phyloP scores from a whole-genome alignment of 2,329 filamentous ascomycete species.

The Calonectria multiphialidica region DNA sequence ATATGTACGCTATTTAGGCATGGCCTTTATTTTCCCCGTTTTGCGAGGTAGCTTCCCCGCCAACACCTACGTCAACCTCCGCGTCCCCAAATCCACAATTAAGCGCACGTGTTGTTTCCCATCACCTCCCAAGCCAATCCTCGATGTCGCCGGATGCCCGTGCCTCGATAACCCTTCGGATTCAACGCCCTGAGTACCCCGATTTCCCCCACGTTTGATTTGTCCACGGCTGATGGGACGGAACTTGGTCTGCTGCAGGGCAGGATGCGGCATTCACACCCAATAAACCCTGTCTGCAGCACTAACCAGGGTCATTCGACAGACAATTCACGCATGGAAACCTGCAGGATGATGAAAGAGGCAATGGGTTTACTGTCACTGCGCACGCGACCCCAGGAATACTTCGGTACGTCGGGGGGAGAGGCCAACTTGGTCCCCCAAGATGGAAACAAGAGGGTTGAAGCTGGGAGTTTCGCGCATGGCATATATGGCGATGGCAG shows the following conservation, averaged over 20 bases:
- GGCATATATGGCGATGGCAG: neutral
- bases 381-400: slow-evolving; percentile 11
- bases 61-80: neutral
- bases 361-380: slow-evolving; percentile 22
- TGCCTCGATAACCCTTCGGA: neutral
- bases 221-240: neutral
- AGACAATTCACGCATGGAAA: slow-evolving; percentile 31
- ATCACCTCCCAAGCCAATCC: neutral
- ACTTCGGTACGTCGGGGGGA: slow-evolving; percentile 24
- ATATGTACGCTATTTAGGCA: neutral
- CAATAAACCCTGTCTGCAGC: neutral
- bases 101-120: neutral
- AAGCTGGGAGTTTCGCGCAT: neutral
- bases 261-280: neutral
- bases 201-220: neutral
- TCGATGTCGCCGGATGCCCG: neutral
- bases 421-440: neutral
- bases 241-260: neutral
- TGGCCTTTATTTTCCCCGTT: neutral
- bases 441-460: neutral
- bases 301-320: slow-evolving; percentile 23
- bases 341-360: slow-evolving; percentile 33
- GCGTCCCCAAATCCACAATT: neutral
- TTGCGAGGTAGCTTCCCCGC: neutral
- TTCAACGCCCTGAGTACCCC: neutral